Base-by-base conservation (phyloP, 2,329 filamentous ascomycete species). In the Bipolaris zeicola region DNA sequence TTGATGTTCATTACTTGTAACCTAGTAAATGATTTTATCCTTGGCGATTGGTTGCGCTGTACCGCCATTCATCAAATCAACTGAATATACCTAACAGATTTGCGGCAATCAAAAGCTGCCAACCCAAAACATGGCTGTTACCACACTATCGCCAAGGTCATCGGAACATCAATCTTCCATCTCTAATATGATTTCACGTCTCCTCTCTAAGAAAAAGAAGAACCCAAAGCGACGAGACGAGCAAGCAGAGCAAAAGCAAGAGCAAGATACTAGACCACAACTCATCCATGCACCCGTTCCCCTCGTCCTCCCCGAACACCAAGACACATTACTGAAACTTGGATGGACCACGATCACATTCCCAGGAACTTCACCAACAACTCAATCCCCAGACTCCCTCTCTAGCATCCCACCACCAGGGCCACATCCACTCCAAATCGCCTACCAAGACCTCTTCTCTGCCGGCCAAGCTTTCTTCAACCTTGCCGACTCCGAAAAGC, bases 291-390 rank as follows among this genome's bases (percentile, higher is more conserved):
- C 62, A 5, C 67, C 66, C 1, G 53, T 76, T 1, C 71, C 73
- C 1, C 53, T 75, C n/a, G 68, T 76, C 31, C 61, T 73, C 2
- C 64, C 69, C 33, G 61, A 70, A 49, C 73, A 76, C 54, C 69
- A 75, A 60, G 55, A 63, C 38, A 58, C 65, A 5, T 63, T 76
- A 11, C 59, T 66, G 18, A 60, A 62, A 13, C 66, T 74, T n/a
- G 73, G 73, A 38, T 76, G 73, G 73, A 74, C 73, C 2, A 74
- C 70, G 2, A 48, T 75, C 37, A 74, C 73, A 24, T 73, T 75
- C 18, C 72, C 68, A 6, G 55, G 62, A 47, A 46, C 49, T 16
- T 11, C 45, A 18, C 42, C 48, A 28, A 11, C 6, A 50, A 42
- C 50, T 28, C 10, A 43, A 14, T 50, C 49, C 28, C 8, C n/a